phyloP scores from a whole-genome alignment of 345 rosid genomes.

The Populus euphratica region DNA sequence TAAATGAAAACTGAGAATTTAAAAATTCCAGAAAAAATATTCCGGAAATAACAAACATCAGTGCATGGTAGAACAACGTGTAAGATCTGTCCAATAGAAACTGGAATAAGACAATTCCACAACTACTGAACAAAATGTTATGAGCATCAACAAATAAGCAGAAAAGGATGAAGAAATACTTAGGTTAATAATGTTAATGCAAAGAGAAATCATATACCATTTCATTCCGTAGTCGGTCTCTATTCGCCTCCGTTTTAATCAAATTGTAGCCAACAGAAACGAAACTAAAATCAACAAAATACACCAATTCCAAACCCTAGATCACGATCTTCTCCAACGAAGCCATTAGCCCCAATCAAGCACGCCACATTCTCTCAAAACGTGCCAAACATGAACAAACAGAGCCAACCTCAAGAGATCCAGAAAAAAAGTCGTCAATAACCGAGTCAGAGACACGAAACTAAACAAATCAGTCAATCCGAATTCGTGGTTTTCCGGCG shows the following conservation, averaged over 20 bases:
- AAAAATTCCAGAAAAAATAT: background rate
- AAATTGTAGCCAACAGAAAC: conserved; percentile 1
- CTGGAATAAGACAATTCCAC: conserved; percentile 9
- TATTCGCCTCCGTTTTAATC: conserved; percentile 55
- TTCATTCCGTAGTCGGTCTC: conserved; percentile 63
- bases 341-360: conserved; percentile 29
- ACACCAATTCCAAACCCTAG: conserved; percentile 57
- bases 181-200: background rate
- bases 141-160: background rate
- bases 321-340: conserved; percentile 49
- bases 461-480: background rate
- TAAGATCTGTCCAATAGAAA: conserved; percentile 19
- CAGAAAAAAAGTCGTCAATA: conserved; percentile 28
- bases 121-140: conserved; percentile 1
- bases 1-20: background rate
- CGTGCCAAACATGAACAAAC: conserved; percentile 34
- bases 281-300: conserved; percentile 18
- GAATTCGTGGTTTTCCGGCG: conserved; percentile 9
- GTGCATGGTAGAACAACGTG: conserved; percentile 16
- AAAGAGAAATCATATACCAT: conserved; percentile 55
- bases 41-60: background rate
- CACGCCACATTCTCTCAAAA: conserved; percentile 69
- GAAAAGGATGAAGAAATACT: background rate
- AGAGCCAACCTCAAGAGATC: conserved; percentile 60
- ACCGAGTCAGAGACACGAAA: conserved; percentile 19